Percentiles rank a stretch among this genome's conserved stretches.
phyloP scores from a whole-genome alignment of 345 rosid genomes.

The Moringa oleifera region DNA sequence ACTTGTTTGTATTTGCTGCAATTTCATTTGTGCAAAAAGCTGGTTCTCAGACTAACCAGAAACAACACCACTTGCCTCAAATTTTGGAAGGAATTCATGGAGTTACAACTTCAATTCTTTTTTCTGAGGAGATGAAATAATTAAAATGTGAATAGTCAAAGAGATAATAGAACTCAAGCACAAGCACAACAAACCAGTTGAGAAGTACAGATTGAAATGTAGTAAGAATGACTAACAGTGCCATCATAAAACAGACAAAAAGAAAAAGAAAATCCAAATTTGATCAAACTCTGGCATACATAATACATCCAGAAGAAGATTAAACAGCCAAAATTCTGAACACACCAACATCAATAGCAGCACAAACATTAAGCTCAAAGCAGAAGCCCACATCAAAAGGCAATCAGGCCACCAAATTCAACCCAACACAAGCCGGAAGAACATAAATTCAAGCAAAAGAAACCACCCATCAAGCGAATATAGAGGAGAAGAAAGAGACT shows the following conservation, averaged over 20 bases:
- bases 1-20: too few relatives aligned
- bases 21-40: too few relatives aligned
- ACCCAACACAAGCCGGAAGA: not conserved
- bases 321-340: not conserved
- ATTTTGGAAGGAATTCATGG: too few relatives aligned
- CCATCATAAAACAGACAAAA: too few relatives aligned
- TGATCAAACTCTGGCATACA: not conserved
- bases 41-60: too few relatives aligned
- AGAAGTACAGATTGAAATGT: not conserved
- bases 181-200: not conserved
- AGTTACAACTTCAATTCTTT: too few relatives aligned
- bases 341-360: not conserved
- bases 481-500: conserved; percentile 20
- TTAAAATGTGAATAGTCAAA: not conserved
- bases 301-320: not conserved
- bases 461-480: conserved; percentile 2
- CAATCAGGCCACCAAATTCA: conserved; percentile 9
- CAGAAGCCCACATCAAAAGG: not conserved
- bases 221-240: too few relatives aligned
- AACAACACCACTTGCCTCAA: too few relatives aligned
- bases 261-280: too few relatives aligned
- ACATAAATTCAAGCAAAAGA: not conserved
- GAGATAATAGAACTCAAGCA: not conserved
- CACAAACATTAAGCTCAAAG: not conserved
- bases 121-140: too few relatives aligned